Evolutionary conservation across 78 protist genomes (phyloP).

Genomic region (Dictyostelium capitatum): DNA sequence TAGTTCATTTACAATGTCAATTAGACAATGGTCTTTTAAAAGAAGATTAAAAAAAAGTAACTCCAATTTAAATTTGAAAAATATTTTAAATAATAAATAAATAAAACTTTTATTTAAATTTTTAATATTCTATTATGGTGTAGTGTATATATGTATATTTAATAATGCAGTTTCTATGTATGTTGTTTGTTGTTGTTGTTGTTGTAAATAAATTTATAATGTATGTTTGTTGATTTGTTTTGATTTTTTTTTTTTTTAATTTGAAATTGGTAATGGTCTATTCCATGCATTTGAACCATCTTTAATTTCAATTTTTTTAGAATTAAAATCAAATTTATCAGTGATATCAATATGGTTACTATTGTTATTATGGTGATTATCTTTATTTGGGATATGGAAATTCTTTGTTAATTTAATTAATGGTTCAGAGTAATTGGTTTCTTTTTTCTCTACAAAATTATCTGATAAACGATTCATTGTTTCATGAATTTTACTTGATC

Average conservation of each 20-base stretch:
- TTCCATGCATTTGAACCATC: constrained; percentile 29
- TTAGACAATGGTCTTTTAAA: not conserved
- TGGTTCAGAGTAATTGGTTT: constrained; percentile 5
- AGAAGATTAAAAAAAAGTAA: not conserved
- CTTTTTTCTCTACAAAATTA: constrained; percentile 15
- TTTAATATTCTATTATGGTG: too few relatives aligned
- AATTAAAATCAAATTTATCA: not conserved
- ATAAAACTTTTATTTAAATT: too few relatives aligned
- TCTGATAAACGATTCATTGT: constrained; percentile 3
- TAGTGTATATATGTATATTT: too few relatives aligned
- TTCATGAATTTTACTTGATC: not conserved
- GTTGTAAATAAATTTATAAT: too few relatives aligned
- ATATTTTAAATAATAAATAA: too few relatives aligned
- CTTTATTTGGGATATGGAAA: not conserved
- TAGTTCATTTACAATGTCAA: not conserved
- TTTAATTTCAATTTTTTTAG: not conserved
- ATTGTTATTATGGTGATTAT: not conserved
- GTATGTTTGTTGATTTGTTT: too few relatives aligned
- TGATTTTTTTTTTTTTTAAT: not conserved
- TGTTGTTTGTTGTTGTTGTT: too few relatives aligned
- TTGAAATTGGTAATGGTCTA: not conserved
- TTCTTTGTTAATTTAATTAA: constrained; percentile 10
- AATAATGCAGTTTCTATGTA: too few relatives aligned
- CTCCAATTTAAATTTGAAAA: too few relatives aligned
- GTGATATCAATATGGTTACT: not conserved